Evolutionary conservation across 768 basidiomycete species (phyloP), one percentile per base, ranked within the genome.

Genomic region (Tulasnella sp.): DNA sequence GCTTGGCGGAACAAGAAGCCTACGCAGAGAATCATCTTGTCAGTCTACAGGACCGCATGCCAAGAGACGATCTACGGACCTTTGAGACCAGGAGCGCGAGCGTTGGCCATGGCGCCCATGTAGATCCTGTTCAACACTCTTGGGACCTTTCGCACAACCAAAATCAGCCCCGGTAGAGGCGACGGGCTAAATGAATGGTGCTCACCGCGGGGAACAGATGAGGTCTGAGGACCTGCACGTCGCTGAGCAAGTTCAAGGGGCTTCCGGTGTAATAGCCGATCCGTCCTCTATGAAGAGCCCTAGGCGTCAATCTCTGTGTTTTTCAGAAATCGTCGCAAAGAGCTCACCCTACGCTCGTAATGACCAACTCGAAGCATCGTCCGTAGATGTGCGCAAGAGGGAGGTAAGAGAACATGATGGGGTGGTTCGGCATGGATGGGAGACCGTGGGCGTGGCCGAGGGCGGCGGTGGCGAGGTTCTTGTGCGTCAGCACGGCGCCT

Each of bases 261-360:
- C 97, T 95, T 65, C 95, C 95, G 22, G 91, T 90, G 77, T 88
- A 93, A 80, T 89, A 96, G 26, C 92, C 94, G 75, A 98, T 88
- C 67, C 81, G 82, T 32, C 89, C 89, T 67, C 92, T 90, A 44
- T 80, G 7, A 91, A 82, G 0, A 81, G 83, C 84, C 47, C 79
- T 77, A 16, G 79, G 79, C 1, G 32, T 32, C 32, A 5, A 22
- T 17, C 52, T 79, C 80, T 66, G 5, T 32, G 4, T n/a, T 29
- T 3, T 32, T 1, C n/a, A 0, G 9, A 34, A 44, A 7, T 5
- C 39, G 8, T 22, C 16, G 42, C 22, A 5, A 29, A 75, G 76
- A 11, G 3, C 67, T 32, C 52, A 62, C 75, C 40, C 72, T 52
- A 52, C 59, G 32, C 17, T 69, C 59, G 26, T 67, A 19, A 26